Percentiles rank a stretch among this genome's conserved stretches.
Conservation (phyloP, 2,329 filamentous ascomycete species). For the Gnomoniopsis sp. region DNA sequence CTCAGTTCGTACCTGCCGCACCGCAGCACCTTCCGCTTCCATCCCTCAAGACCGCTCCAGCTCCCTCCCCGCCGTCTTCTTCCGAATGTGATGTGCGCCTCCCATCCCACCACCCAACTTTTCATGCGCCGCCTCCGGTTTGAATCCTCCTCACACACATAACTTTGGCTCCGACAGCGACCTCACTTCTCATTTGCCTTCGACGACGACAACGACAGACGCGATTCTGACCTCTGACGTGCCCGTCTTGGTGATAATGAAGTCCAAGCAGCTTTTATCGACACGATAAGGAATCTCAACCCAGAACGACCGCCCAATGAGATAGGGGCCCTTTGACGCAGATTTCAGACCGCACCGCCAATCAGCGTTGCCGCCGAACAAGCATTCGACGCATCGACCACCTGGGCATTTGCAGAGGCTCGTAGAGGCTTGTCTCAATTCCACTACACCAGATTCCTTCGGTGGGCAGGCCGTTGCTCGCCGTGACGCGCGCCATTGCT, state of each 20-base stretch:
- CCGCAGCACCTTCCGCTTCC: too few relatives aligned
- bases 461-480: not conserved
- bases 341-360: constrained; percentile 12
- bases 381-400: constrained; percentile 1
- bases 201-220: not conserved
- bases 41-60: not conserved
- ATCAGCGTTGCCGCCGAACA: constrained; percentile 12
- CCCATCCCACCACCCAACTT: not conserved
- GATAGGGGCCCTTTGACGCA: constrained; percentile 5
- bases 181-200: not conserved
- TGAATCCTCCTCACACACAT: not conserved
- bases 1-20: too few relatives aligned
- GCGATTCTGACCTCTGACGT: not conserved
- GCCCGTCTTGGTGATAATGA: not conserved
- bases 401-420: not conserved
- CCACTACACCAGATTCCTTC: not conserved
- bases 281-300: constrained; percentile 11
- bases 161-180: not conserved
- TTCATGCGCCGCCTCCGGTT: not conserved
- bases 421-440: not conserved
- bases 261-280: not conserved
- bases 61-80: constrained; percentile 12
- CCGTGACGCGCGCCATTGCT: constrained; percentile 9
- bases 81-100: not conserved
- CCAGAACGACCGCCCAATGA: constrained; percentile 12